These are phyloP conservation scores for Diplosphaera chodatii DNA, from an alignment of 139 green algal species.

Conservation along the genomic window DNA sequence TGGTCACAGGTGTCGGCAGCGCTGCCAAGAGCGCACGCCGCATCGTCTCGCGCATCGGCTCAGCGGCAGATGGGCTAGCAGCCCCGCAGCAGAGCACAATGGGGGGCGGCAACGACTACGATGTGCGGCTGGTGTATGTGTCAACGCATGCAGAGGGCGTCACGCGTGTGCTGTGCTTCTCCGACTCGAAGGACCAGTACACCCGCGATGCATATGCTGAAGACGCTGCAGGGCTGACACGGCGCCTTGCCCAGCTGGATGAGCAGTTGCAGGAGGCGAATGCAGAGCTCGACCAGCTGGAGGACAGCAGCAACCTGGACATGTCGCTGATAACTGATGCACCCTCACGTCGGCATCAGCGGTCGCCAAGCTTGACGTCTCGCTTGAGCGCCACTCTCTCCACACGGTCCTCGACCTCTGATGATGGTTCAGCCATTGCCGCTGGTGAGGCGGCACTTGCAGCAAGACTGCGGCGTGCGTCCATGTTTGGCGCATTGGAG, in stretches of 20 bases:
- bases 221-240: conserved; percentile 2
- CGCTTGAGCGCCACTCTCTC: neutral
- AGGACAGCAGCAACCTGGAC: conserved; percentile 20
- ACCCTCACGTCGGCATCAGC: neutral
- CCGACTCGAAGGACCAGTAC: conserved; percentile 29
- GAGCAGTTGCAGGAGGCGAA: conserved; percentile 13
- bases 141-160: conserved; percentile 31
- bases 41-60: neutral
- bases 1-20: neutral
- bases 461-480: neutral
- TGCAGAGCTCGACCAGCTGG: conserved; percentile 14
- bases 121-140: neutral
- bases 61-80: neutral
- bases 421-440: too few species aligned
- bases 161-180: conserved; percentile 50
- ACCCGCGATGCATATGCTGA: conserved; percentile 22
- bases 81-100: neutral
- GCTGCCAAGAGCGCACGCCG: neutral
- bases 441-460: neutral
- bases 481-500: neutral
- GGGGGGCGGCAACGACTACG: neutral
- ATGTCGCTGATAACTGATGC: conserved; percentile 8
- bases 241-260: conserved; percentile 2
- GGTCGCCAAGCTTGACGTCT: neutral
- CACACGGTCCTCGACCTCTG: neutral